phyloP scores from a whole-genome alignment of 2,329 filamentous ascomycete species.

The Phoma sp. region DNA sequence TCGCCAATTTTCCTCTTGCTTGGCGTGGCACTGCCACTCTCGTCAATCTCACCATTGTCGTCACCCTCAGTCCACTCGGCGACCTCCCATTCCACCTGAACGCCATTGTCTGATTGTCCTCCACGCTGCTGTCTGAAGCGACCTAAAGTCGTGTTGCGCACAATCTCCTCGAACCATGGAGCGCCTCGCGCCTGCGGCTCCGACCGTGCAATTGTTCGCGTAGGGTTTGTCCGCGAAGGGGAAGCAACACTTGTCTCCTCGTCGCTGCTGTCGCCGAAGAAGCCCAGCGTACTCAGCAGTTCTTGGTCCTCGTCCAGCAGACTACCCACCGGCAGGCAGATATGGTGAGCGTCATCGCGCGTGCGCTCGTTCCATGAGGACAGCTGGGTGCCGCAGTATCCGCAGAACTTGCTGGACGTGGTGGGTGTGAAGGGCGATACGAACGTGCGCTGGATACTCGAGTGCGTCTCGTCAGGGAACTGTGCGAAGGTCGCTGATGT shows the following conservation, averaged over 20 bases:
- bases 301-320: constrained; percentile 73
- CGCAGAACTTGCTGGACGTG: constrained; percentile 74
- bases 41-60: constrained; percentile 49
- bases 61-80: constrained; percentile 65
- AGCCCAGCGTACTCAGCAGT: constrained; percentile 73
- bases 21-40: constrained; percentile 29
- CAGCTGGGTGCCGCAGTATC: constrained; percentile 86
- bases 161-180: constrained; percentile 85
- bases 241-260: constrained; percentile 31
- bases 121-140: constrained; percentile 68
- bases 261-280: constrained; percentile 58
- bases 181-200: constrained; percentile 59
- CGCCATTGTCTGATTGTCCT: constrained; percentile 67
- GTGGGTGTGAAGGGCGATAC: constrained; percentile 51
- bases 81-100: constrained; percentile 82
- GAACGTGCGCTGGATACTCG: constrained; percentile 55
- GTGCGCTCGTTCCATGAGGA: constrained; percentile 83
- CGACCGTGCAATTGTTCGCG: constrained; percentile 24
- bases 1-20: constrained; percentile 47
- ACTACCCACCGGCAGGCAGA: constrained; percentile 82
- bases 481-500: constrained; percentile 75
- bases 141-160: constrained; percentile 76
- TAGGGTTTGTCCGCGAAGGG: constrained; percentile 16
- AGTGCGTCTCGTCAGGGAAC: constrained; percentile 73
- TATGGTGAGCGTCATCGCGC: constrained; percentile 73